These are phyloP conservation scores for Leccinum idahoense DNA, from an alignment of 1,284 basidiomycete genomes.

Conservation along the genomic window DNA sequence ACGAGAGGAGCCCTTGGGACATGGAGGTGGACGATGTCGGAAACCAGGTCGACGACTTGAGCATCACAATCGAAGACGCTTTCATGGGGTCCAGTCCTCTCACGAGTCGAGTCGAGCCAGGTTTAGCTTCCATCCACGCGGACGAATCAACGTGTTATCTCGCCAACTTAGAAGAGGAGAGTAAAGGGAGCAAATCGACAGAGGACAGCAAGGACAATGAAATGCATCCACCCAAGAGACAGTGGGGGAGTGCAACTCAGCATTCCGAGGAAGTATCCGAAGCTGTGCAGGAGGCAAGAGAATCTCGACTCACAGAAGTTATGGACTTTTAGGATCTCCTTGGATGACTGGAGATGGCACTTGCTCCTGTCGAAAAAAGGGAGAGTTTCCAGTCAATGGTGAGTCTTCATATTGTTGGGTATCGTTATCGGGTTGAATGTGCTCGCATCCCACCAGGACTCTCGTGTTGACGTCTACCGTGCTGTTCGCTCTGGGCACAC, in stretches of 20 bases:
- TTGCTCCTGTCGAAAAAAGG: slow-evolving; percentile 6
- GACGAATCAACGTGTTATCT: slow-evolving; percentile 13
- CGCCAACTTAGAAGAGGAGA: slow-evolving; percentile 24
- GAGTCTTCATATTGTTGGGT: neutral
- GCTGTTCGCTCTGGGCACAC: slow-evolving; percentile 11
- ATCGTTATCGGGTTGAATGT: neutral
- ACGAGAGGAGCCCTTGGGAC: slow-evolving; percentile 24
- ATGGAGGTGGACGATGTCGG: slow-evolving; percentile 11
- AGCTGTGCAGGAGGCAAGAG: too few relatives aligned
- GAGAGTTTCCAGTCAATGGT: slow-evolving; percentile 8
- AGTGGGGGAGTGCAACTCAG: neutral
- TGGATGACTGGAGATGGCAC: neutral
- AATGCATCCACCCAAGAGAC: slow-evolving; percentile 19
- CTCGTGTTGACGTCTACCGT: slow-evolving; percentile 16
- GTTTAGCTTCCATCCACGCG: slow-evolving; percentile 5
- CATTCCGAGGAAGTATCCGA: too few relatives aligned
- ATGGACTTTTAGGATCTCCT: too few relatives aligned
- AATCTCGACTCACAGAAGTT: too few relatives aligned
- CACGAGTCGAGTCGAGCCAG: slow-evolving; percentile 19
- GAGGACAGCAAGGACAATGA: slow-evolving; percentile 9
- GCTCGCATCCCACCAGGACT: slow-evolving; percentile 2
- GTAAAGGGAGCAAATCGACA: slow-evolving; percentile 16
- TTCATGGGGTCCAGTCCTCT: slow-evolving; percentile 27
- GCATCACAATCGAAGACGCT: slow-evolving; percentile 13
- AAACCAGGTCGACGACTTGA: slow-evolving; percentile 2